Base-by-base conservation (phyloP, 2,329 filamentous ascomycete genomes). In the Fusarium sp. region DNA sequence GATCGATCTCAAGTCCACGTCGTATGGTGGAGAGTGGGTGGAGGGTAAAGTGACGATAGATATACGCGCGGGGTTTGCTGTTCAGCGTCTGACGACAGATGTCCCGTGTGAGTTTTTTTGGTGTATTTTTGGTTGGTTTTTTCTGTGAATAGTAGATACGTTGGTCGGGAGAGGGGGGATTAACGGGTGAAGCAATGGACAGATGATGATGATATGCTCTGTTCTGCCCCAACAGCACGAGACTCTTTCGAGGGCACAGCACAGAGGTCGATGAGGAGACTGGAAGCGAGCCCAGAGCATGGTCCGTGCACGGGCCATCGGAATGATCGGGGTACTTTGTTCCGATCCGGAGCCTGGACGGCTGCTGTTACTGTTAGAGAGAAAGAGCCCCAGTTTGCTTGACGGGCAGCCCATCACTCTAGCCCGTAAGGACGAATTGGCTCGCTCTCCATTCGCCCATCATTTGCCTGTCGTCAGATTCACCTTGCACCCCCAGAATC, bases 381-480 rank as follows among this genome's bases (percentile, higher is more conserved):
- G 37, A 18, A 18, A 43, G 48, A 63, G 59, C 69, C 66, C 64
- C 64, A 65, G 68, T 74, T 74, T 63, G 50, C 56, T 50, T 56
- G 64, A 76, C 41, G 50, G 62, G 65, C 61, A 63, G 64, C 57
- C 63, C 43, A n/a, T 29, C 20, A 41, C 59, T 58, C 58, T 45
- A 65, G 48, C 72, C 73, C 74, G 67, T 73, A 64, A 74, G 63
- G 65, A 65, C 61, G 75, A 79, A 79, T 79, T 79, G 77, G 74
- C 77, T 77, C 69, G 76, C 70, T 79, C 72, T 80, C 73, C 75
- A 78, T 78, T 80, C 76, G 77, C 68, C 73, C 76, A 79, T 72
- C 43, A 50, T 50, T 50, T 50, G 45, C 45, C 22, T 72, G 71
- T 78, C 77, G 77, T 75, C 77, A 79, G 77, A 77, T 76, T 66